Evolutionary conservation across 345 rosid species (phyloP).

Genomic region (Leavenworthia alabamica): DNA sequence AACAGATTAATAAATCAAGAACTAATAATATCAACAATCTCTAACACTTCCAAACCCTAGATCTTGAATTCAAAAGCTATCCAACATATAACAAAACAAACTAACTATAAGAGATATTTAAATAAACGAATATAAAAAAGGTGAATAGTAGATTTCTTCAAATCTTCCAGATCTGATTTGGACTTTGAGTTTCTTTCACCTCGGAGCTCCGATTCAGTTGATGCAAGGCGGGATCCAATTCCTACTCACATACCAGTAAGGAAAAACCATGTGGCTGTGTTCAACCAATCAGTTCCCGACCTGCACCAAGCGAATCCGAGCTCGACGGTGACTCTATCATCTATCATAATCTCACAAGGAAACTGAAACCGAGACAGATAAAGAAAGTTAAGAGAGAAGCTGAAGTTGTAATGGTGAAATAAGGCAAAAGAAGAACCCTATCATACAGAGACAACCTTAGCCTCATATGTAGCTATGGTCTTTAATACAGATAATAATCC

Average conservation of each 20-base stretch:
- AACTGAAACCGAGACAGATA: not conserved
- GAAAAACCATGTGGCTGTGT: constrained; percentile 16
- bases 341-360: not conserved
- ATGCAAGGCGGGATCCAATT: constrained; percentile 97
- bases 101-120: not conserved
- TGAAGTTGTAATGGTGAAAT: not conserved
- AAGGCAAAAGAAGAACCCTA: constrained; percentile 14
- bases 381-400: not conserved
- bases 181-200: constrained; percentile 12
- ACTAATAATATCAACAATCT: not conserved
- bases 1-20: not conserved
- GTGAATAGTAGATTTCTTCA: not conserved
- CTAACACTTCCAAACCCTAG: not conserved
- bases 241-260: constrained; percentile 26
- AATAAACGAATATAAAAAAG: not conserved
- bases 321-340: constrained; percentile 48
- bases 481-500: constrained; percentile 17
- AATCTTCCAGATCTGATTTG: constrained; percentile 14
- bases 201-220: constrained; percentile 98
- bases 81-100: not conserved
- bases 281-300: constrained; percentile 79
- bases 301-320: constrained; percentile 99
- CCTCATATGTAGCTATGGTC: constrained; percentile 20
- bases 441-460: constrained; percentile 17
- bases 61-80: not conserved